Conservation (phyloP, 495 filamentous ascomycete genomes). For the Penicillium bialowiezense region DNA sequence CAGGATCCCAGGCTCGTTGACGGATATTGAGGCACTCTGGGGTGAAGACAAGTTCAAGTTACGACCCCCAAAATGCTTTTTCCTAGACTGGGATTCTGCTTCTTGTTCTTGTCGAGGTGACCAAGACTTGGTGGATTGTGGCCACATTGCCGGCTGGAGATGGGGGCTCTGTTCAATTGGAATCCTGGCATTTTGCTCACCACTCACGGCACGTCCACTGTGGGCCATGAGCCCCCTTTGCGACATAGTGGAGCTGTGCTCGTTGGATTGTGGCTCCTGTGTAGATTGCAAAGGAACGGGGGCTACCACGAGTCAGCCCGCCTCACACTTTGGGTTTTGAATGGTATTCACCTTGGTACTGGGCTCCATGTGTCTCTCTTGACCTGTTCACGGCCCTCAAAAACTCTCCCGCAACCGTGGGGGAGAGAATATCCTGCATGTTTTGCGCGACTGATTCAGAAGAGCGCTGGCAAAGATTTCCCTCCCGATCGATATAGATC, state of each 20-base stretch:
- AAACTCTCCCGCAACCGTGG: conserved; percentile 34
- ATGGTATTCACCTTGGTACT: conserved; percentile 14
- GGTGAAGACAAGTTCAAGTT: conserved; percentile 29
- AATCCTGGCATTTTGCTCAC: not conserved
- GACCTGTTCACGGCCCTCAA: conserved; percentile 35
- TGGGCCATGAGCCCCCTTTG: not conserved
- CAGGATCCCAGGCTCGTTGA: conserved; percentile 51
- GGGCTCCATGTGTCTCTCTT: conserved; percentile 11
- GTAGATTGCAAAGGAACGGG: not conserved
- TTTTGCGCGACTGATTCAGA: conserved; percentile 34
- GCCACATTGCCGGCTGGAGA: conserved; percentile 13
- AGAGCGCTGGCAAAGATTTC: conserved; percentile 35
- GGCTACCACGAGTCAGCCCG: not conserved
- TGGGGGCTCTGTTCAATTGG: not conserved
- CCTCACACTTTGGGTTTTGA: not conserved
- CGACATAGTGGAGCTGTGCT: not conserved
- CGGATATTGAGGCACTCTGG: conserved; percentile 40
- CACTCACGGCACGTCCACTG: not conserved
- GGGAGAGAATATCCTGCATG: conserved; percentile 33
- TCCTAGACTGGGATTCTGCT: conserved; percentile 10
- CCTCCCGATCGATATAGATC: conserved; percentile 36
- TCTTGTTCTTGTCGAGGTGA: not conserved
- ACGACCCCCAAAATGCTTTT: conserved; percentile 24
- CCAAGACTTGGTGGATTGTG: not conserved
- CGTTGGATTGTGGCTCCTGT: not conserved